Evolutionary conservation across 1,139 yeast genomes (phyloP).

Genomic region (Magnusiomyces ingens): DNA sequence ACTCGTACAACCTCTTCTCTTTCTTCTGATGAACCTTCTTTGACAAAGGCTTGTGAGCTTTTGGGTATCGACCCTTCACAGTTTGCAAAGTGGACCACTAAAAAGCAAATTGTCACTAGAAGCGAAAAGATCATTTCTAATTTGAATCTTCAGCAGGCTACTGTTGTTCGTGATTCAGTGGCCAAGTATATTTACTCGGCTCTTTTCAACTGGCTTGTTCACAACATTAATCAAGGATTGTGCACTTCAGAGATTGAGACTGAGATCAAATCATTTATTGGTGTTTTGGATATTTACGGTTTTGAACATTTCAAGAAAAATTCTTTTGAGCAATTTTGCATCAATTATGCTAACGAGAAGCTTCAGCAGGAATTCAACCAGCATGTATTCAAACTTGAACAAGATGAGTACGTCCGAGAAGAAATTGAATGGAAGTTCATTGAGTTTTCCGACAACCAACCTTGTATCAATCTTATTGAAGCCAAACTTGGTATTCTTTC

Average conservation of each 20-base stretch:
- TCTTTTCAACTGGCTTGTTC: constrained; percentile 91
- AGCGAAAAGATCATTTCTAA: constrained; percentile 86
- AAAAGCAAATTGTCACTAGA: constrained; percentile 89
- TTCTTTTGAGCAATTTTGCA: constrained; percentile 96
- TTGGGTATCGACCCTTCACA: constrained; percentile 68
- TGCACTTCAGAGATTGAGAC: constrained; percentile 59
- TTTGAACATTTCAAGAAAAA: constrained; percentile 92
- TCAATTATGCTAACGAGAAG: constrained; percentile 95
- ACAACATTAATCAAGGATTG: constrained; percentile 70
- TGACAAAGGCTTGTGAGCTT: constrained; percentile 76
- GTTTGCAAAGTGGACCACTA: constrained; percentile 88
- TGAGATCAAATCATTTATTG: constrained; percentile 68
- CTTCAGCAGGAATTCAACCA: constrained; percentile 96
- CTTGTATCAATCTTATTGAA: constrained; percentile 91
- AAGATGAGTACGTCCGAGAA: constrained; percentile 87
- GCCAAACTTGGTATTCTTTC: constrained; percentile 82
- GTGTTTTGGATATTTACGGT: constrained; percentile 96
- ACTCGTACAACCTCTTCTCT: constrained; percentile 80
- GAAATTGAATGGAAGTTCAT: constrained; percentile 96
- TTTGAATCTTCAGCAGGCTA: constrained; percentile 75
- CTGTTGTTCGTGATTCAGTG: constrained; percentile 92
- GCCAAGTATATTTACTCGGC: constrained; percentile 91
- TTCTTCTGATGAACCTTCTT: constrained; percentile 78
- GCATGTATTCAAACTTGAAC: constrained; percentile 94
- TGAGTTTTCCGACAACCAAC: constrained; percentile 95